Percentiles rank a stretch among this genome's conserved stretches.
These are phyloP conservation scores for Gossypium longicalyx DNA, from an alignment of 345 rosid species.

Conservation along the genomic window DNA sequence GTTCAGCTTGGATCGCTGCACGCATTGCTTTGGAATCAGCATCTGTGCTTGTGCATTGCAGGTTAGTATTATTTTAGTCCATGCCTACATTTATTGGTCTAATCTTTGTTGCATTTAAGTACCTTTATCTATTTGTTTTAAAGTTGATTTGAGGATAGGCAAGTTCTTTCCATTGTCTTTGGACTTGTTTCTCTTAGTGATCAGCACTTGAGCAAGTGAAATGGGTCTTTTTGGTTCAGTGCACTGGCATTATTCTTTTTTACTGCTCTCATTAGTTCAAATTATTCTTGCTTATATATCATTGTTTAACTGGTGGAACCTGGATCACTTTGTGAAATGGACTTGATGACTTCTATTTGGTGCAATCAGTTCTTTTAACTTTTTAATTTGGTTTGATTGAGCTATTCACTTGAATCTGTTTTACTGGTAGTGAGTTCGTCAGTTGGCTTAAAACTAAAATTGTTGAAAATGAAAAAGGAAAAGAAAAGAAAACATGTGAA, in stretches of 20 bases:
- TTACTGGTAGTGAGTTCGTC: neutral
- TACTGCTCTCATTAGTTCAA: neutral
- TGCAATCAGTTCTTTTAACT: neutral
- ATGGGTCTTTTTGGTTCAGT: neutral
- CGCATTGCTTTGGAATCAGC: conserved; percentile 89
- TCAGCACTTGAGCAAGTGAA: conserved; percentile 3
- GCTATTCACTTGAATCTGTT: neutral
- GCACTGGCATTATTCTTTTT: neutral
- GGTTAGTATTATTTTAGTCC: conserved; percentile 38
- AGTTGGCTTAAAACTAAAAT: neutral
- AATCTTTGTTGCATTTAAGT: neutral
- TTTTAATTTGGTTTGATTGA: neutral
- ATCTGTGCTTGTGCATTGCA: conserved; percentile 97
- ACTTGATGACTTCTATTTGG: neutral
- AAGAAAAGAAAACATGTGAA: neutral
- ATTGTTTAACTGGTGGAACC: neutral
- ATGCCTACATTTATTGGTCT: neutral
- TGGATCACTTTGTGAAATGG: neutral
- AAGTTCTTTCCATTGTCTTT: neutral
- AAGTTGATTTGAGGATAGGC: neutral
- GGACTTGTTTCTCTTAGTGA: neutral
- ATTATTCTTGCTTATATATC: neutral
- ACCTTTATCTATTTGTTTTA: neutral
- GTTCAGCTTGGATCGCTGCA: conserved; percentile 98
- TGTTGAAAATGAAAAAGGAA: neutral